These are phyloP conservation scores for Leucocoprinus birnbaumii DNA, from an alignment of 768 basidiomycete species.

Conservation along the genomic window DNA sequence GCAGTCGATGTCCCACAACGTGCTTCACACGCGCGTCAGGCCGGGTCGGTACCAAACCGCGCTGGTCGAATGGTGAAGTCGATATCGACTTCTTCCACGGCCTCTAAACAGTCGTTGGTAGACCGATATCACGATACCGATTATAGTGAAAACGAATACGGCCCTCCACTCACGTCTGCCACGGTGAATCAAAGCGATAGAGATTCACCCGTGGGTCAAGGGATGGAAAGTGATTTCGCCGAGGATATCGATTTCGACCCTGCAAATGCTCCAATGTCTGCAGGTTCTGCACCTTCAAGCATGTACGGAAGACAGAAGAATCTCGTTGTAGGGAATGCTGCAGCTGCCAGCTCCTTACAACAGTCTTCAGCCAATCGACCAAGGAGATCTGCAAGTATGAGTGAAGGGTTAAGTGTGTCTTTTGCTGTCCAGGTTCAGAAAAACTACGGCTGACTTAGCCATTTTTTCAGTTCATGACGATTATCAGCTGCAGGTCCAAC, in stretches of 20 bases:
- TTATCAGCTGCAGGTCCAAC: constrained; percentile 36
- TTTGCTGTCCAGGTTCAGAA: background rate
- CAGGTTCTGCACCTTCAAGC: constrained; percentile 19
- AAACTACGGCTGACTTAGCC: constrained; percentile 10
- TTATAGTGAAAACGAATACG: constrained; percentile 35
- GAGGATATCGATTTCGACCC: constrained; percentile 31
- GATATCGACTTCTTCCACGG: constrained; percentile 18
- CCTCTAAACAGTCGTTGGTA: constrained; percentile 23
- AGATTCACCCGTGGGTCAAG: constrained; percentile 18
- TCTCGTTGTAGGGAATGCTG: constrained; percentile 19
- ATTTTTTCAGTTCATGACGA: constrained; percentile 30
- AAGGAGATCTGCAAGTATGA: constrained; percentile 75
- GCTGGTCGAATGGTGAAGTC: constrained; percentile 50
- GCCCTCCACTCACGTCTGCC: constrained; percentile 2
- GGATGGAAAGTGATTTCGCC: constrained; percentile 26
- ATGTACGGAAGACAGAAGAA: constrained; percentile 19
- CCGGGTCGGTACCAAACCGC: constrained; percentile 41
- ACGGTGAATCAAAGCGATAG: constrained; percentile 17
- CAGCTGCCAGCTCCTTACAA: constrained; percentile 24
- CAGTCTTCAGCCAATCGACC: constrained; percentile 52
- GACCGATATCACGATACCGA: constrained; percentile 48
- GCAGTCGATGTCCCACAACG: constrained; percentile 33
- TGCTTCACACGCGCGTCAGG: constrained; percentile 34
- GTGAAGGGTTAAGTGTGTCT: constrained; percentile 52
- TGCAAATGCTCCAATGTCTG: constrained; percentile 20